These are phyloP conservation scores for Raffaelea deltoideospora DNA, from an alignment of 2,329 filamentous ascomycete species.

Conservation along the genomic window DNA sequence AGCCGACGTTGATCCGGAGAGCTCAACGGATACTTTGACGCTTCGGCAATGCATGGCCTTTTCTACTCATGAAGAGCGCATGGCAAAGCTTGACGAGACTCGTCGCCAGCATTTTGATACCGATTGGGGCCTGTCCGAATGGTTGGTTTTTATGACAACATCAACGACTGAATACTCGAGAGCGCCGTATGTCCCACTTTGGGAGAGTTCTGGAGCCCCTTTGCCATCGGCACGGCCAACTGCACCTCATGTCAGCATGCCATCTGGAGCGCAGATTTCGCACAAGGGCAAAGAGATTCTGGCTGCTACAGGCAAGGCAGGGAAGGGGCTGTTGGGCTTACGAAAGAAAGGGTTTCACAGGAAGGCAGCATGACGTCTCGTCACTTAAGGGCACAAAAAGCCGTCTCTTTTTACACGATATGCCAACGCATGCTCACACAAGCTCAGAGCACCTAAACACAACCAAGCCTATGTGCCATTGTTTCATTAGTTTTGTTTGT, in stretches of 20 bases:
- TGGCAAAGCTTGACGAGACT: constrained; percentile 58
- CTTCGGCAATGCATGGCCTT: constrained; percentile 57
- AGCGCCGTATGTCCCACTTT: constrained; percentile 12
- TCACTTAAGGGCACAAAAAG: too few species aligned
- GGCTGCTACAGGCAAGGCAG: constrained; percentile 73
- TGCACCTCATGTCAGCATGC: constrained; percentile 26
- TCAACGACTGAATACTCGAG: constrained; percentile 34
- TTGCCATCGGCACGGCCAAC: too few species aligned
- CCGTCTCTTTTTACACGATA: too few species aligned
- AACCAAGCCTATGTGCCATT: too few species aligned
- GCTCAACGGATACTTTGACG: constrained; percentile 14
- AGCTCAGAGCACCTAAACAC: too few species aligned
- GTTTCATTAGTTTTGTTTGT: too few species aligned
- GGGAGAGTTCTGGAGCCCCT: too few species aligned
- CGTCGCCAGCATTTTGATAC: constrained; percentile 54
- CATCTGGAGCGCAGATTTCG: constrained; percentile 51
- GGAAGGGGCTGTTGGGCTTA: constrained; percentile 83
- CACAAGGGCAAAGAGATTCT: constrained; percentile 80
- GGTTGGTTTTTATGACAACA: constrained; percentile 31
- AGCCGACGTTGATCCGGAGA: too few species aligned
- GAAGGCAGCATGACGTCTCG: too few species aligned
- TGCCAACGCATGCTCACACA: too few species aligned
- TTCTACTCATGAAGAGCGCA: constrained; percentile 49
- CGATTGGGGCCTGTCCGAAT: constrained; percentile 57
- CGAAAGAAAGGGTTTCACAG: constrained; percentile 62